Evolutionary conservation across 768 basidiomycete species (phyloP).

Genomic region (Boletus patriciae): DNA sequence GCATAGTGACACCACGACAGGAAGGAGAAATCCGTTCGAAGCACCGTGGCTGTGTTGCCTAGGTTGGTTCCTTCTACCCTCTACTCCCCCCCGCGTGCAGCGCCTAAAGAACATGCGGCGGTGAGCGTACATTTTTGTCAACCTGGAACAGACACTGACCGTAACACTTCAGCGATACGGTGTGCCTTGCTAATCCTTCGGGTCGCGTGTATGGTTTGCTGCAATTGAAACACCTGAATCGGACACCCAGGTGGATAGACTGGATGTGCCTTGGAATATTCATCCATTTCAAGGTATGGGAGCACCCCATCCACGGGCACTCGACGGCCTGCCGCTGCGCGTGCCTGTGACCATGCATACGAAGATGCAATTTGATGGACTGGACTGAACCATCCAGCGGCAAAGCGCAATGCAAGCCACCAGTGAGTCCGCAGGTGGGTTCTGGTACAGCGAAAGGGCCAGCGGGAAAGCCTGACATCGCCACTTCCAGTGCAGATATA

Average conservation of each 20-base stretch:
- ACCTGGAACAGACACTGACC: neutral
- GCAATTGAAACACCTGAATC: constrained; percentile 1
- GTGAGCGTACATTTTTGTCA: neutral
- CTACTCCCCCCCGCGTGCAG: neutral
- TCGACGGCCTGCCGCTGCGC: neutral
- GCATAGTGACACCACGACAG: neutral
- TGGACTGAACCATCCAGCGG: neutral
- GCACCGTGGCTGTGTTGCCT: no score
- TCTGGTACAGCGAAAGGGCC: neutral
- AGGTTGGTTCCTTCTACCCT: neutral
- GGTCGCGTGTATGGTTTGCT: constrained; percentile 5
- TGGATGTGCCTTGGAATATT: constrained; percentile 10
- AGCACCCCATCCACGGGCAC: constrained; percentile 15
- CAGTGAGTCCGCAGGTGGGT: constrained; percentile 1
- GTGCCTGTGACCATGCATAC: constrained; percentile 9
- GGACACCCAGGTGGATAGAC: constrained; percentile 4
- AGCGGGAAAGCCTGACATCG: neutral
- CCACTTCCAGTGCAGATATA: neutral
- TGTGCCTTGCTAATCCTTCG: constrained; percentile 5
- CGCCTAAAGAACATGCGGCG: neutral
- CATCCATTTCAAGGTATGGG: neutral
- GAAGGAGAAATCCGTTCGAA: neutral
- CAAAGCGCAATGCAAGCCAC: neutral
- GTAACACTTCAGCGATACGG: neutral
- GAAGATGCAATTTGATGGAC: constrained; percentile 11